Percentiles rank a stretch among this genome's conserved stretches.
These are phyloP conservation scores for Metschnikowia bowlesiae DNA, from an alignment of 805 yeast species.

Conservation along the genomic window DNA sequence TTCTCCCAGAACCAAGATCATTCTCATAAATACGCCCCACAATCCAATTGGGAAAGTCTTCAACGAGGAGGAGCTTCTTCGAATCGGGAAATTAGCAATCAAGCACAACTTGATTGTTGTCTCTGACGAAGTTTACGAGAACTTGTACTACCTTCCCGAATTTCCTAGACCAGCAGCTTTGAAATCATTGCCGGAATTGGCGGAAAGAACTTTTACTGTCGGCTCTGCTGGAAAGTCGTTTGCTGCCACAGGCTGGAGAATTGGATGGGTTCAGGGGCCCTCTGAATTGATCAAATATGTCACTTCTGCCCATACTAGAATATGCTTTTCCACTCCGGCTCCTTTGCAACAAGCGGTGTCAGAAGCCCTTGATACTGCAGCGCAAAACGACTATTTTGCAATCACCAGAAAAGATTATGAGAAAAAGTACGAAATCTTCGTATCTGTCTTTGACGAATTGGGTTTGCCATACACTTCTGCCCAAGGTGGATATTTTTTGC, in stretches of 20 bases:
- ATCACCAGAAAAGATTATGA: conserved; percentile 63
- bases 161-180: conserved; percentile 85
- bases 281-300: conserved; percentile 77
- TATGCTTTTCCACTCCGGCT: conserved; percentile 85
- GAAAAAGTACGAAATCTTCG: conserved; percentile 69
- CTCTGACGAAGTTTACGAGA: conserved; percentile 94
- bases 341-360: conserved; percentile 94
- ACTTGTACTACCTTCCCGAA: conserved; percentile 62
- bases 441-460: conserved; percentile 76
- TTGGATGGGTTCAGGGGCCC: conserved; percentile 93
- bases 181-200: conserved; percentile 62
- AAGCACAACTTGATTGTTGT: conserved; percentile 77
- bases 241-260: conserved; percentile 99
- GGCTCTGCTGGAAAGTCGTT: conserved; percentile 98
- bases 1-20: conserved; percentile 71
- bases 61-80: conserved; percentile 64
- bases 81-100: conserved; percentile 79
- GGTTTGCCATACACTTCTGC: conserved; percentile 86
- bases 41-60: conserved; percentile 94
- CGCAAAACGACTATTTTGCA: conserved; percentile 60
- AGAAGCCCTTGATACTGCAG: conserved; percentile 63
- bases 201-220: conserved; percentile 75
- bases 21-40: conserved; percentile 90
- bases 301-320: conserved; percentile 87
- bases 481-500: conserved; percentile 89